These are phyloP conservation scores for Canavalia gladiata DNA, from an alignment of 306 rosid genomes.

Conservation along the genomic window DNA sequence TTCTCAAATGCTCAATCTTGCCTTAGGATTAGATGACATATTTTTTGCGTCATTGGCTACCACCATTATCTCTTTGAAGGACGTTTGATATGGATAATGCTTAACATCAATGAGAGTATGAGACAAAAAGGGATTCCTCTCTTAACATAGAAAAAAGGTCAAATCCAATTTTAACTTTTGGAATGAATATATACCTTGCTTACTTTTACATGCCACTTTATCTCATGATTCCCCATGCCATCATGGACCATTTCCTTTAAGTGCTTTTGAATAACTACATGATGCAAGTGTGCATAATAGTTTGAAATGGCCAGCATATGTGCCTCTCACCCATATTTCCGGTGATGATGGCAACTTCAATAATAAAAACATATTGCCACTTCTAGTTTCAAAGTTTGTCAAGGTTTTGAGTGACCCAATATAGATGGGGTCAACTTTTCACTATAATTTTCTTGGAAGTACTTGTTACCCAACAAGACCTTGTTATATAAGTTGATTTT, in stretches of 20 bases:
- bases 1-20: background rate
- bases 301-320: slow-evolving; percentile 43
- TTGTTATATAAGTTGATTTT: background rate
- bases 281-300: slow-evolving; percentile 30
- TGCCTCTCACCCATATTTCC: slow-evolving; percentile 20
- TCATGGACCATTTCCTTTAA: slow-evolving; percentile 50
- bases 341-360: slow-evolving; percentile 39
- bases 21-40: slow-evolving; percentile 40
- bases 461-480: background rate
- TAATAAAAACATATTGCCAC: slow-evolving; percentile 6
- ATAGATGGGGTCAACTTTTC: slow-evolving; percentile 7
- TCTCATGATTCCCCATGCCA: slow-evolving; percentile 45
- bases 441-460: background rate
- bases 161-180: background rate
- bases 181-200: slow-evolving; percentile 15
- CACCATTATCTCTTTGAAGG: slow-evolving; percentile 25
- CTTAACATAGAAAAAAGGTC: slow-evolving; percentile 18
- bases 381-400: background rate
- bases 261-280: slow-evolving; percentile 52
- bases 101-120: background rate
- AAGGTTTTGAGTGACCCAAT: slow-evolving; percentile 10
- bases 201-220: background rate
- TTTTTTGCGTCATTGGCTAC: slow-evolving; percentile 43
- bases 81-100: background rate
- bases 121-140: slow-evolving; percentile 27